Percentiles rank a stretch among this genome's conserved stretches.
Conservation (phyloP, 805 yeast genomes). For the Kazachstania africana region DNA sequence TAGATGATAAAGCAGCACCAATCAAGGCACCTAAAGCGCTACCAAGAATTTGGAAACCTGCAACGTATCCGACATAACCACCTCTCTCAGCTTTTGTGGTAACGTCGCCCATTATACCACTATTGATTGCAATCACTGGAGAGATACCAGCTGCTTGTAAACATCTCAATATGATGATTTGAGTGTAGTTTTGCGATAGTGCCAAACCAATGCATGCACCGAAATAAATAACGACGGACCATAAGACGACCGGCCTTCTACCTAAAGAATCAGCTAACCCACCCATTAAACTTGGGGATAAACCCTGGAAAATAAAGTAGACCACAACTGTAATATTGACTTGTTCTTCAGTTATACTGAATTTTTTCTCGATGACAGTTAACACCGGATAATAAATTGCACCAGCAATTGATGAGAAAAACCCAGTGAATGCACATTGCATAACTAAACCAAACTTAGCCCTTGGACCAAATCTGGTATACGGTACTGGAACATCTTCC, state of each 20-base stretch:
- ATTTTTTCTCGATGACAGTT: conserved; percentile 41
- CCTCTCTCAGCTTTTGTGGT: conserved; percentile 60
- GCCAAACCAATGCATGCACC: conserved; percentile 62
- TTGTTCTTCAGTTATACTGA: conserved; percentile 42
- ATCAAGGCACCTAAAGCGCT: conserved; percentile 73
- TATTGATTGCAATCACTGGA: conserved; percentile 57
- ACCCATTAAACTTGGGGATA: conserved; percentile 60
- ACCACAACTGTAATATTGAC: conserved; percentile 67
- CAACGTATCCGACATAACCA: conserved; percentile 49
- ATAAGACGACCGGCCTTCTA: conserved; percentile 53
- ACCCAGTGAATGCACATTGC: conserved; percentile 36
- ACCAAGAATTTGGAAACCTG: conserved; percentile 59
- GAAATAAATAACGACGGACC: conserved; percentile 43
- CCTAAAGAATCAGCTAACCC: conserved; percentile 61
- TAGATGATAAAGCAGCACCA: conserved; percentile 33
- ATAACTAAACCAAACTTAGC: conserved; percentile 33
- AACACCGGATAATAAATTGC: conserved; percentile 78
- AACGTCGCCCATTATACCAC: conserved; percentile 67
- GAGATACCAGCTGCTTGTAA: conserved; percentile 72
- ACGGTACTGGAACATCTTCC: conserved; percentile 18
- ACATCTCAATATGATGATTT: conserved; percentile 55
- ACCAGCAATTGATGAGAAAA: conserved; percentile 60
- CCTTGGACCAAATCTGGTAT: conserved; percentile 32
- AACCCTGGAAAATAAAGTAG: conserved; percentile 65
- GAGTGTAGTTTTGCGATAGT: conserved; percentile 41